Evolutionary conservation across 1,139 yeast genomes (phyloP).

Genomic region (Candida sanyaensis): DNA sequence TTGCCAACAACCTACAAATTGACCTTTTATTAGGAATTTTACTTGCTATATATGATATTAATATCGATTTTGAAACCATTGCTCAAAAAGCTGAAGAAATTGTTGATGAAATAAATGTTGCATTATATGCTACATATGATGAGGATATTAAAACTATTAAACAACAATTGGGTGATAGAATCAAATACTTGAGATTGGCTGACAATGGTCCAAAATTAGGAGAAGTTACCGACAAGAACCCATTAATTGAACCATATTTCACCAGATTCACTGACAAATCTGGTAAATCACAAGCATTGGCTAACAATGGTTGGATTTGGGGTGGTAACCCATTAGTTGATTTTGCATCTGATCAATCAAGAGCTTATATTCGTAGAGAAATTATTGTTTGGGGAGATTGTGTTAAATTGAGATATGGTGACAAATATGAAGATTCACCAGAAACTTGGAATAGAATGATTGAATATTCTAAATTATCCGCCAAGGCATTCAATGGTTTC

Average conservation of each 20-base stretch:
- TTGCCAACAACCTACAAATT: slow-evolving; percentile 55
- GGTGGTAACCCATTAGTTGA: slow-evolving; percentile 92
- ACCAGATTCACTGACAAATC: slow-evolving; percentile 61
- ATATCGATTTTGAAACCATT: slow-evolving; percentile 31
- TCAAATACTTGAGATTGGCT: slow-evolving; percentile 74
- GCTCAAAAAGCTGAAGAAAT: slow-evolving; percentile 50
- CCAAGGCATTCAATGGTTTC: slow-evolving; percentile 81
- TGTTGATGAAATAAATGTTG: slow-evolving; percentile 75
- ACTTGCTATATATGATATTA: slow-evolving; percentile 30
- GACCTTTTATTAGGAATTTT: slow-evolving; percentile 50
- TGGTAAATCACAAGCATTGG: slow-evolving; percentile 70
- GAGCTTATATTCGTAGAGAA: slow-evolving; percentile 85
- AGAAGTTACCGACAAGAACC: slow-evolving; percentile 50
- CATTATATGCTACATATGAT: slow-evolving; percentile 75
- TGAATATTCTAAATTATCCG: slow-evolving; percentile 70
- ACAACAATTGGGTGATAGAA: slow-evolving; percentile 72
- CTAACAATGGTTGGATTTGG: slow-evolving; percentile 99
- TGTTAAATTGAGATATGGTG: slow-evolving; percentile 87
- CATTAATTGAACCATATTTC: slow-evolving; percentile 85
- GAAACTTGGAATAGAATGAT: slow-evolving; percentile 88
- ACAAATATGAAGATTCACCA: slow-evolving; percentile 77
- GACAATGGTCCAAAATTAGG: slow-evolving; percentile 81
- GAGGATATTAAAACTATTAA: slow-evolving; percentile 65
- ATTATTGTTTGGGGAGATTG: slow-evolving; percentile 98
- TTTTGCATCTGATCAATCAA: slow-evolving; percentile 79